Conservation (phyloP, 345 rosid genomes). For the Kandelia obovata region DNA sequence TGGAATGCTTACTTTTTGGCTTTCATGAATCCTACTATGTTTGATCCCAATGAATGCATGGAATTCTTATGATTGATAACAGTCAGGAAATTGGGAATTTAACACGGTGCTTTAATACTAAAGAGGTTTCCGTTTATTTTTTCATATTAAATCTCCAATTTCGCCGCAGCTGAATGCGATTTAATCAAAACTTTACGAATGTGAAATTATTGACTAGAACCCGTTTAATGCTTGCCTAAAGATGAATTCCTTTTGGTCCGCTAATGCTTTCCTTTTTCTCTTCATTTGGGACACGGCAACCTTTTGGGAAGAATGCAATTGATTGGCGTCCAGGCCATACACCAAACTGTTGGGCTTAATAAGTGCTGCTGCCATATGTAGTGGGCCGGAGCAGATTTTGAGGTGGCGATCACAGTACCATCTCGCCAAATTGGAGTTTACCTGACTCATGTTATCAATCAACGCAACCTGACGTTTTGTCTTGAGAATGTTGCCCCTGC, state of each 20-base stretch:
- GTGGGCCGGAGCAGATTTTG: constrained; percentile 59
- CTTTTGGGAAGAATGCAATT: constrained; percentile 75
- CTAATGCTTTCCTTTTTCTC: background rate
- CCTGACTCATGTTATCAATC: constrained; percentile 83
- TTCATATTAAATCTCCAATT: too few species aligned
- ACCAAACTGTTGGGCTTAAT: constrained; percentile 75
- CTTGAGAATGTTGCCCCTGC: constrained; percentile 64
- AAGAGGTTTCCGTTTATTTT: too few species aligned
- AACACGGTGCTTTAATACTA: too few species aligned
- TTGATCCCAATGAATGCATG: too few species aligned
- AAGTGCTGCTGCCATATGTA: constrained; percentile 75
- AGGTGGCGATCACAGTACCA: constrained; percentile 61
- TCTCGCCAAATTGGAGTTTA: constrained; percentile 75
- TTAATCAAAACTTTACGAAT: too few species aligned
- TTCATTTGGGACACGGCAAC: constrained; percentile 35
- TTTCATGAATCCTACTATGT: too few species aligned
- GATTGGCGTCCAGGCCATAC: constrained; percentile 79
- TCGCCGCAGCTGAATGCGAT: too few species aligned
- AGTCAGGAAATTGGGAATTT: too few species aligned
- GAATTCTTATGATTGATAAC: too few species aligned
- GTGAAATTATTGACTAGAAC: too few species aligned
- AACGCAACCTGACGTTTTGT: constrained; percentile 71
- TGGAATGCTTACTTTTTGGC: too few species aligned
- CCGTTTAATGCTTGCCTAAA: too few species aligned
- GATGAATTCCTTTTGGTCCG: background rate